Evolutionary conservation across 257 asterid species (phyloP).

Genomic region (Anisodus tanguticus): DNA sequence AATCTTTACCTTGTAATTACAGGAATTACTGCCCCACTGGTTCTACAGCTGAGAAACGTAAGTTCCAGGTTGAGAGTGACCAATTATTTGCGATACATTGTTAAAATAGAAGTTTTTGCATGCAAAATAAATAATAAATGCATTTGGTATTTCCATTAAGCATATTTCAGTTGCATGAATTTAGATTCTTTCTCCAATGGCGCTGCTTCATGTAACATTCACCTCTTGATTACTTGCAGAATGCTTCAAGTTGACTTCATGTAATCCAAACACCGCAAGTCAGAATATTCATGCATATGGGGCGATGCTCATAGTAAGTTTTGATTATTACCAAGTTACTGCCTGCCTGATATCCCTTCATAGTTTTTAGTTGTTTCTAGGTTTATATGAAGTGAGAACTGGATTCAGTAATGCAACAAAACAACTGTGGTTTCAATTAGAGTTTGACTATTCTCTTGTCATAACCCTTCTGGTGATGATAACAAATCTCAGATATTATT

Average conservation of each 20-base stretch:
- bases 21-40: constrained; percentile 56
- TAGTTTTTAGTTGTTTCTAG: constrained; percentile 18
- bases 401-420: neutral
- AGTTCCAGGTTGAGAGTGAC: constrained; percentile 35
- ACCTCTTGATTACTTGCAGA: constrained; percentile 32
- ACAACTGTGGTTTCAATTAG: neutral
- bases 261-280: constrained; percentile 52
- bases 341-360: constrained; percentile 22
- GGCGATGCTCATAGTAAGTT: constrained; percentile 42
- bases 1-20: constrained; percentile 32
- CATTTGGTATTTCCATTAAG: constrained; percentile 24
- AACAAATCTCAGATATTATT: constrained; percentile 1
- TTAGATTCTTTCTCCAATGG: constrained; percentile 25
- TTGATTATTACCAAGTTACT: constrained; percentile 8
- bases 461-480: constrained; percentile 8
- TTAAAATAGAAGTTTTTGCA: neutral
- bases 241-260: constrained; percentile 60
- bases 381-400: constrained; percentile 16
- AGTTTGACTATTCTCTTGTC: constrained; percentile 1
- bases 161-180: constrained; percentile 18
- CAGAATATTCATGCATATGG: constrained; percentile 74
- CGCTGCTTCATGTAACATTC: constrained; percentile 22
- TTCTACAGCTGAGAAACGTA: constrained; percentile 50
- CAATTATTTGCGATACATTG: neutral
- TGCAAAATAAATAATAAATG: neutral